A percentile compares a stretch with the other conserved stretches of the same genome.
Evolutionary conservation across 1,284 basidiomycete genomes (phyloP).

Genomic region (Rhodotorula sp.): DNA sequence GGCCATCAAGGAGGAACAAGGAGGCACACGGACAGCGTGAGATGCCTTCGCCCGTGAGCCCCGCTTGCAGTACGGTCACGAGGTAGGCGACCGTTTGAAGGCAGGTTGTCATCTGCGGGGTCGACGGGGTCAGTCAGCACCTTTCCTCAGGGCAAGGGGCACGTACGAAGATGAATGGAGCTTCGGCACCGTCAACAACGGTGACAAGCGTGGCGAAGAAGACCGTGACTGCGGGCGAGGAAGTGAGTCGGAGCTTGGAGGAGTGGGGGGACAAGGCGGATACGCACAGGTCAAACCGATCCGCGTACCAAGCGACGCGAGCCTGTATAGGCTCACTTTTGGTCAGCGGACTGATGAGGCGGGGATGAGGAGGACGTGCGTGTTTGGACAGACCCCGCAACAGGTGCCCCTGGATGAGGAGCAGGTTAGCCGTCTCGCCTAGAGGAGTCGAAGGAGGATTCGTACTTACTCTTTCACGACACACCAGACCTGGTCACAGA

Average conservation of each 20-base stretch:
- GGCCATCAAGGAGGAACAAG: not conserved
- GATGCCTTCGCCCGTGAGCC: constrained; percentile 8
- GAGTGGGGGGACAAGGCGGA: not conserved
- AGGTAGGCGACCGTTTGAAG: constrained; percentile 27
- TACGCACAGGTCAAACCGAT: constrained; percentile 12
- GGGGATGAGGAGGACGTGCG: not conserved
- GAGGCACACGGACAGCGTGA: constrained; percentile 4
- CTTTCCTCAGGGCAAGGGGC: not conserved
- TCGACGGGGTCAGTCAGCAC: not conserved
- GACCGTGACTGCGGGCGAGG: not conserved
- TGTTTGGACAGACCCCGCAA: constrained; percentile 27
- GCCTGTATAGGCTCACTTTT: not conserved
- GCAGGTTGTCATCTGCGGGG: constrained; percentile 12
- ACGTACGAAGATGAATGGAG: constrained; percentile 24
- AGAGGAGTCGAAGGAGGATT: not conserved
- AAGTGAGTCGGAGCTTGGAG: not conserved
- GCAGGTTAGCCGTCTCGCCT: not conserved
- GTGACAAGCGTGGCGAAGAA: constrained; percentile 26
- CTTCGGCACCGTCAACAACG: constrained; percentile 17
- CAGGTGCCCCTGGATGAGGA: constrained; percentile 17
- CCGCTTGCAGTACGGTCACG: constrained; percentile 12
- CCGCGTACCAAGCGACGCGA: constrained; percentile 17
- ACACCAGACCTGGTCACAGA: constrained; percentile 19
- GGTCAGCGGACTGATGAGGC: too few species aligned
- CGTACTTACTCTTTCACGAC: constrained; percentile 11